phyloP scores from a whole-genome alignment of 2,329 filamentous ascomycete genomes.

The Colletotrichum salicis region DNA sequence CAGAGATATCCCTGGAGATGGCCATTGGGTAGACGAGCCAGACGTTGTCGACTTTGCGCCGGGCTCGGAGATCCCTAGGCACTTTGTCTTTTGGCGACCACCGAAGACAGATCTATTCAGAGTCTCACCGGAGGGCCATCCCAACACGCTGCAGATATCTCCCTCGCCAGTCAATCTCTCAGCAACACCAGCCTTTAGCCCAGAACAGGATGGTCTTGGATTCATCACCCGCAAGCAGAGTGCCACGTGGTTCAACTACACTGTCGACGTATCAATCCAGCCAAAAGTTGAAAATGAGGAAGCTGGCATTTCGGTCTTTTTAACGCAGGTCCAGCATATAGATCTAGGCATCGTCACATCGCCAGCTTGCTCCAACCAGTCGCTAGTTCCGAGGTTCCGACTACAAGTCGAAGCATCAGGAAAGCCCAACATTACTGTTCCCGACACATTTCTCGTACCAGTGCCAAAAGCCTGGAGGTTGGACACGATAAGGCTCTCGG shows the following conservation, averaged over 20 bases:
- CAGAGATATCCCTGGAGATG: conserved; percentile 48
- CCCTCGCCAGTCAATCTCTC: conserved; percentile 38
- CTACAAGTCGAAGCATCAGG: conserved; percentile 55
- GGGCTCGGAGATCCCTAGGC: conserved; percentile 50
- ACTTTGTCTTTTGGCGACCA: conserved; percentile 60
- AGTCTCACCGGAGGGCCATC: conserved; percentile 48
- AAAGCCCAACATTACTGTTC: conserved; percentile 44
- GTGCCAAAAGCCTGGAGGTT: conserved; percentile 52
- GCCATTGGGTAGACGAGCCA: conserved; percentile 54
- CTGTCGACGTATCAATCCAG: conserved; percentile 56
- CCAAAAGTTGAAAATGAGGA: conserved; percentile 55
- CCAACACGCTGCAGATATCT: conserved; percentile 45
- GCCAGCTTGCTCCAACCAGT: not conserved
- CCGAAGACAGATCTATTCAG: conserved; percentile 52
- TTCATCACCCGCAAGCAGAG: conserved; percentile 66
- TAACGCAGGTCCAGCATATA: conserved; percentile 64
- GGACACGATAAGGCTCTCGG: conserved; percentile 49
- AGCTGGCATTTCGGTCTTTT: conserved; percentile 63
- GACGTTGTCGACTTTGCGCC: conserved; percentile 58
- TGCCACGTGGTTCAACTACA: conserved; percentile 64
- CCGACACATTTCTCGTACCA: conserved; percentile 47
- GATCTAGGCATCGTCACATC: conserved; percentile 56
- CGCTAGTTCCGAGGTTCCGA: conserved; percentile 51
- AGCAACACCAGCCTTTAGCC: conserved; percentile 48
- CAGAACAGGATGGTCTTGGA: conserved; percentile 50